phyloP scores from a whole-genome alignment of 2,329 filamentous ascomycete genomes.

The Cladophialophora psammophila region DNA sequence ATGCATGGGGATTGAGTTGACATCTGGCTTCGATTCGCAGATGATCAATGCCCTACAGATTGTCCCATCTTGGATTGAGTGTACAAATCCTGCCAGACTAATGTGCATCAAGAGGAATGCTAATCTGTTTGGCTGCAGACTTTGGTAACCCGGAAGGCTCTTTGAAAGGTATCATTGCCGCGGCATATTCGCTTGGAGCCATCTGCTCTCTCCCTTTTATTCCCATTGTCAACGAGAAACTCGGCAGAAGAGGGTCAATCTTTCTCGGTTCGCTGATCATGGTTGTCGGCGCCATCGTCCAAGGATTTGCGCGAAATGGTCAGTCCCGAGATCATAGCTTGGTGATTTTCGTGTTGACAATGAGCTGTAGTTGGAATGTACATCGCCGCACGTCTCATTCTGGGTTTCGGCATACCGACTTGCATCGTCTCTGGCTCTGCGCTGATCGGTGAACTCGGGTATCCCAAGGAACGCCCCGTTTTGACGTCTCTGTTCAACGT shows the following conservation, averaged over 20 bases:
- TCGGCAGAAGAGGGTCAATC: conserved; percentile 66
- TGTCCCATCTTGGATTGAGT: conserved; percentile 49
- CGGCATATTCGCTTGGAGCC: conserved; percentile 67
- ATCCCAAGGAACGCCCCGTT: conserved; percentile 67
- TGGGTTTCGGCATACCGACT: conserved; percentile 69
- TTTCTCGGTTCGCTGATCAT: conserved; percentile 63
- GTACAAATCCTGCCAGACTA: conserved; percentile 36
- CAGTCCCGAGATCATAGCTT: conserved; percentile 29
- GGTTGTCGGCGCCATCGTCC: conserved; percentile 63
- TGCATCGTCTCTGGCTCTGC: conserved; percentile 66
- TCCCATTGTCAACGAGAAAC: conserved; percentile 61
- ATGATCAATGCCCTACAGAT: conserved; percentile 57
- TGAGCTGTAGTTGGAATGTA: conserved; percentile 61
- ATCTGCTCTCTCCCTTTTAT: conserved; percentile 66
- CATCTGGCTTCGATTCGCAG: conserved; percentile 65
- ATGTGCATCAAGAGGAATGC: background rate
- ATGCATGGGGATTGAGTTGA: conserved; percentile 69
- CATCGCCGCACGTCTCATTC: conserved; percentile 64
- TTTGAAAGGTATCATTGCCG: conserved; percentile 63
- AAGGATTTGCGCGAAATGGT: conserved; percentile 61
- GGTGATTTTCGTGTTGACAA: background rate
- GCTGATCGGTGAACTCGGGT: conserved; percentile 66
- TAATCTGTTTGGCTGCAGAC: conserved; percentile 40
- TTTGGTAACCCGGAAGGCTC: conserved; percentile 56
- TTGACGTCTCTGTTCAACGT: conserved; percentile 68